Base-by-base conservation (phyloP, 176 grass and related monocot genomes). In the Tillandsia leiboldiana region DNA sequence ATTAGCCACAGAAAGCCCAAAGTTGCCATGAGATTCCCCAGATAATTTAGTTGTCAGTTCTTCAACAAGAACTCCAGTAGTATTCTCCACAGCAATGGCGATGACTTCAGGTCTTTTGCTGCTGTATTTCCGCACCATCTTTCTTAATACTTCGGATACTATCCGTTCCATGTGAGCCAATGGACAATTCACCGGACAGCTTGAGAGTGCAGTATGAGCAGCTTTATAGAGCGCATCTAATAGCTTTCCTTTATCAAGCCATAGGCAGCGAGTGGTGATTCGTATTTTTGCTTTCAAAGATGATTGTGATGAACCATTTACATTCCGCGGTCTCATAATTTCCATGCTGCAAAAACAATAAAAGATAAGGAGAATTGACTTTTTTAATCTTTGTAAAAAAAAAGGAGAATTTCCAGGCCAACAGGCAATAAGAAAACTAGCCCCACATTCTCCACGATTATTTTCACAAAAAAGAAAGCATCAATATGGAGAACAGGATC, bases 231-330 rank as follows among this genome's bases (percentile, higher is more conserved):
- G 87, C 74, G 82, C 89, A 53, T 93, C 89, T 26, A 99, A 64
- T 70, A 99, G 73, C 77, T 91, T 93, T 83, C 94, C 94, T 59
- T 93, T 87, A 81, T 99, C 94, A 72, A 99, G 84, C 94, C 94
- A 99, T 50, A 99, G 77, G 66, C 94, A 99, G 11, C 94, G 80
- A 23, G 89, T 93, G 52, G 85, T 85, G 51, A 99, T 93, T 79
- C 87, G 92, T 78, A 99, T 89, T 82, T 99, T 99, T 17, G 89
- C 94, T 88, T 90, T 93, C 78, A 99, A 74, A 51, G 77, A 80
- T 47, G 84, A 75, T 51, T 87, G 72, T 67, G 75, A 63, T 78
- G 86, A 87, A 82, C 51, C 86, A 82, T 75, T 53, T 75, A 82
- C 69, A 74, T 67, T 82, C 65, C 79, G 77, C 72, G 94, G 89